These are phyloP conservation scores for Cordia subcordata DNA, from an alignment of 257 asterid species.

Conservation along the genomic window DNA sequence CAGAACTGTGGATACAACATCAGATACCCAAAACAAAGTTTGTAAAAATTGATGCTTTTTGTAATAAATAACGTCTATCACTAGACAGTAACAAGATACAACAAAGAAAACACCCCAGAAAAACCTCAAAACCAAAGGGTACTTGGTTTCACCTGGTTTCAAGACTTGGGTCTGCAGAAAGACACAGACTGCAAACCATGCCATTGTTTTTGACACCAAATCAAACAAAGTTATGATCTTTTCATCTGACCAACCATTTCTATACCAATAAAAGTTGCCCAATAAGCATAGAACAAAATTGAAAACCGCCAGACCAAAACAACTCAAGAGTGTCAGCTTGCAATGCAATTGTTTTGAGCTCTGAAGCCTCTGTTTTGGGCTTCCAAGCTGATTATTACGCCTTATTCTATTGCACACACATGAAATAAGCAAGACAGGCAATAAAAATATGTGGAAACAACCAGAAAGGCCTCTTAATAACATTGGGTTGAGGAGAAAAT, in stretches of 20 bases:
- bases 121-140: slow-evolving; percentile 55
- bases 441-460: slow-evolving; percentile 46
- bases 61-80: slow-evolving; percentile 43
- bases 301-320: slow-evolving; percentile 38
- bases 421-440: slow-evolving; percentile 18
- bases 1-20: slow-evolving; percentile 36
- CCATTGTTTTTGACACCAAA: slow-evolving; percentile 43
- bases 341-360: slow-evolving; percentile 19
- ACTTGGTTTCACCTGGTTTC: slow-evolving; percentile 39
- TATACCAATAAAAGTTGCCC: slow-evolving; percentile 56
- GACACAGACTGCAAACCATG: slow-evolving; percentile 55
- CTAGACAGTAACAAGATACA: slow-evolving; percentile 60
- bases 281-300: slow-evolving; percentile 45
- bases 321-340: slow-evolving; percentile 36
- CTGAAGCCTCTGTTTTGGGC: slow-evolving; percentile 17
- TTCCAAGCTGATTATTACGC: slow-evolving; percentile 13
- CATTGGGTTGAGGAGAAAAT: slow-evolving; percentile 39
- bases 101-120: slow-evolving; percentile 68
- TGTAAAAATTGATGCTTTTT: slow-evolving; percentile 32
- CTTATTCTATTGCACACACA: slow-evolving; percentile 37
- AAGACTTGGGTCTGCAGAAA: slow-evolving; percentile 34
- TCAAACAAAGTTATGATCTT: slow-evolving; percentile 50
- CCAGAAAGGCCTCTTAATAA: slow-evolving; percentile 45
- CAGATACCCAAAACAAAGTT: slow-evolving; percentile 56
- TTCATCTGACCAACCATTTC: slow-evolving; percentile 68